Percentiles rank a stretch among this genome's conserved stretches.
These are phyloP conservation scores for Pyrenophora seminiperda DNA, from an alignment of 2,329 filamentous ascomycete genomes.

Conservation along the genomic window DNA sequence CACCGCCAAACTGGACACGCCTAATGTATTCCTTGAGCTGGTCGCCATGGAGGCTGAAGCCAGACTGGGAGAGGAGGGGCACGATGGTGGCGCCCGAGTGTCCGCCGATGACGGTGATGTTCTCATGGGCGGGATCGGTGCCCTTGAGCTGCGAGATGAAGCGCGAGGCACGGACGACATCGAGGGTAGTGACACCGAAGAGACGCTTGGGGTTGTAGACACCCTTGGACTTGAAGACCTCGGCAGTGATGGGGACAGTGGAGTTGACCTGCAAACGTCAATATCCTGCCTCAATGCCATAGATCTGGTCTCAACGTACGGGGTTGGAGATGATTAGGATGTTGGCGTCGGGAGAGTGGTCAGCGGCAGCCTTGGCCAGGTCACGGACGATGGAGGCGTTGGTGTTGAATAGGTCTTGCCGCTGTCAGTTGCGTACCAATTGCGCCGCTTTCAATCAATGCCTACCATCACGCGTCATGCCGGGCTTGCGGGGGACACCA, in stretches of 20 bases:
- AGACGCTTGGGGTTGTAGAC: constrained; percentile 99
- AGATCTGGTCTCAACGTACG: constrained; percentile 52
- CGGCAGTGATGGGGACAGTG: constrained; percentile 94
- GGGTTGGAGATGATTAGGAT: constrained; percentile 98
- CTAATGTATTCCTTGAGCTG: constrained; percentile 77
- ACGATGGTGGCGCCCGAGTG: constrained; percentile 99
- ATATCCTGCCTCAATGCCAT: background rate
- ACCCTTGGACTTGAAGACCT: constrained; percentile 92
- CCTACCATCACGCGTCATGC: constrained; percentile 94
- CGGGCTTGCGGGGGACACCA: constrained; percentile 97
- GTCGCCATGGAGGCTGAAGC: constrained; percentile 81
- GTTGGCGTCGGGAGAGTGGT: constrained; percentile 88
- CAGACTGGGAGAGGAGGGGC: constrained; percentile 93
- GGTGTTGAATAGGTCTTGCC: constrained; percentile 97
- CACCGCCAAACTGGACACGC: constrained; percentile 97
- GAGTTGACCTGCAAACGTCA: constrained; percentile 75
- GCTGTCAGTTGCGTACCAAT: constrained; percentile 17
- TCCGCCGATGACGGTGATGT: constrained; percentile 93
- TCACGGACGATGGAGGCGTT: constrained; percentile 99
- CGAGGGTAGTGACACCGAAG: constrained; percentile 98
- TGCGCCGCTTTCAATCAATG: constrained; percentile 1
- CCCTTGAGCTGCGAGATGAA: constrained; percentile 95
- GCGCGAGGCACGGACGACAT: constrained; percentile 95
- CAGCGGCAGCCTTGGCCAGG: constrained; percentile 91
- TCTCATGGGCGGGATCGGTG: constrained; percentile 89